Evolutionary conservation across 2,329 filamentous ascomycete species (phyloP).

Genomic region (Fusarium longipes): DNA sequence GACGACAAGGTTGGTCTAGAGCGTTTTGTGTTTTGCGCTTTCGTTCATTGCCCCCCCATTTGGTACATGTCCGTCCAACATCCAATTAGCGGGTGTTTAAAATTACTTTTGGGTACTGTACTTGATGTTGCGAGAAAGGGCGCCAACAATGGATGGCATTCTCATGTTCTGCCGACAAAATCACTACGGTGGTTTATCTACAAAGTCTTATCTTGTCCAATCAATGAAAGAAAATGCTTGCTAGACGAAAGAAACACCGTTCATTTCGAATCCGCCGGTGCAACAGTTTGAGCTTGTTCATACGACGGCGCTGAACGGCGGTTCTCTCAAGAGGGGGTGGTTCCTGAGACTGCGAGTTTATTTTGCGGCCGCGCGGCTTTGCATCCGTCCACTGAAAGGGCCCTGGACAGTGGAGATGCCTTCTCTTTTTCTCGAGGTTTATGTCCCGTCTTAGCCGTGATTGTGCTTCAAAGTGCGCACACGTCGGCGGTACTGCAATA

Average conservation of each 20-base stretch:
- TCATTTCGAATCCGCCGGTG: constrained; percentile 18
- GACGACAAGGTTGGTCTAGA: constrained; percentile 37
- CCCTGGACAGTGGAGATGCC: constrained; percentile 30
- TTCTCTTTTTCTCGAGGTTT: constrained; percentile 33
- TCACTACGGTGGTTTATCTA: not conserved
- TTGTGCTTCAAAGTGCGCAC: constrained; percentile 16
- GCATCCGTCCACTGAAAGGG: constrained; percentile 34
- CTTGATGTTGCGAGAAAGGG: not conserved
- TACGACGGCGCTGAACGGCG: constrained; percentile 12
- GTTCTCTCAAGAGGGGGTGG: constrained; percentile 11
- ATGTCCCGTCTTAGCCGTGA: constrained; percentile 39
- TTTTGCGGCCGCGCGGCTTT: constrained; percentile 41
- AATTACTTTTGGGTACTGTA: constrained; percentile 18
- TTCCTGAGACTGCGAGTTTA: constrained; percentile 39
- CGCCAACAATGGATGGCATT: constrained; percentile 9
- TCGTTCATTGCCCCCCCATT: constrained; percentile 9
- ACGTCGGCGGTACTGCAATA: constrained; percentile 31
- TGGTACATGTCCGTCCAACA: not conserved
- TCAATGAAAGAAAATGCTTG: not conserved
- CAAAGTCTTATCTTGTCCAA: not conserved
- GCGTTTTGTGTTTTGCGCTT: constrained; percentile 26
- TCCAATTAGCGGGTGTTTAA: constrained; percentile 22
- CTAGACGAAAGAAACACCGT: not conserved
- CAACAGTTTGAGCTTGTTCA: constrained; percentile 15
- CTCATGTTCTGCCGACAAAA: not conserved